phyloP scores from a whole-genome alignment of 2,329 filamentous ascomycete species.

The Colletotrichum sp. region DNA sequence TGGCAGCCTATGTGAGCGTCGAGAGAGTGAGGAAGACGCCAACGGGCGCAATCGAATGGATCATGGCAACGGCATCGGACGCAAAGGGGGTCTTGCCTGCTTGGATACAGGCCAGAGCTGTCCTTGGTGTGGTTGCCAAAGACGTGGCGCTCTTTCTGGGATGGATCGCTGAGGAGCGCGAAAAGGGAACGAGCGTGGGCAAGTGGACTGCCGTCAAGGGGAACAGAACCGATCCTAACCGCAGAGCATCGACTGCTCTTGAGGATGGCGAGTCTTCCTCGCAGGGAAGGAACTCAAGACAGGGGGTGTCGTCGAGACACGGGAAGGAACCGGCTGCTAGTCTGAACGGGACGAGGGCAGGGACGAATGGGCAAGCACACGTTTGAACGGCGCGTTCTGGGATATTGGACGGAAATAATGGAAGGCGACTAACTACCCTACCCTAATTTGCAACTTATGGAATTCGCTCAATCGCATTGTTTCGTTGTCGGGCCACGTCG shows the following conservation, averaged over 20 bases:
- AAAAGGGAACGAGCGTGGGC: slow-evolving; percentile 19
- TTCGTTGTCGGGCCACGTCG: background rate
- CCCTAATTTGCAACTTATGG: background rate
- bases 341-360: background rate
- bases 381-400: background rate
- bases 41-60: slow-evolving; percentile 67
- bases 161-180: slow-evolving; percentile 60
- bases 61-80: slow-evolving; percentile 79
- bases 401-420: background rate
- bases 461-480: background rate
- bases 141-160: slow-evolving; percentile 73
- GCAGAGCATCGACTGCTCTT: background rate
- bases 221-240: background rate
- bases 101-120: slow-evolving; percentile 68
- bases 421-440: background rate
- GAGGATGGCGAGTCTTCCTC: slow-evolving; percentile 13
- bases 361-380: slow-evolving; percentile 3
- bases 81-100: slow-evolving; percentile 71
- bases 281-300: slow-evolving; percentile 12
- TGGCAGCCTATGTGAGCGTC: slow-evolving; percentile 68
- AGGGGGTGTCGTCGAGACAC: slow-evolving; percentile 4
- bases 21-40: slow-evolving; percentile 61
- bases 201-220: slow-evolving; percentile 21
- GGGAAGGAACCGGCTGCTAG: background rate
- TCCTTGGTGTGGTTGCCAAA: slow-evolving; percentile 69